Evolutionary conservation across 2,329 filamentous ascomycete species (phyloP), one percentile per base, ranked within the genome.

Genomic region (Venturia nashicola): DNA sequence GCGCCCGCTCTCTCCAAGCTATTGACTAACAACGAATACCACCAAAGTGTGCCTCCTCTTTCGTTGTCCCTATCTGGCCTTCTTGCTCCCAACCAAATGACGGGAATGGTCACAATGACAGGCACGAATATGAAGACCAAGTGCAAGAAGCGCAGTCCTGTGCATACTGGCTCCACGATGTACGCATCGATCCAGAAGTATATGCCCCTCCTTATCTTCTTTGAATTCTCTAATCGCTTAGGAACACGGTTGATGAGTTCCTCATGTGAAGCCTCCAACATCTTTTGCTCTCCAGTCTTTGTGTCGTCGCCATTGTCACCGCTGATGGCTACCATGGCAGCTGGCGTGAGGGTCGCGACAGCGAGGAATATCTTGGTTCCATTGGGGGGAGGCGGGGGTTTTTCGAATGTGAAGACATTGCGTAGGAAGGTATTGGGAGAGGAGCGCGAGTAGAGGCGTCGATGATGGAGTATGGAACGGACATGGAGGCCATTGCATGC

Each of bases 1-100:
- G 94, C 92, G 0, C 94, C 94, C 20, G 93, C 91, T 72, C 86
- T 82, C 76, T 99, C 93, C 94, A 99, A 97, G 36, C 88, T 83
- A 65, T 80, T 83, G 11, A 97, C 91, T 46, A 99, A 76, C 71
- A 96, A 94, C 3, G 80, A 80, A 77, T 97, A 99, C 94, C 94
- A 99, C 91, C 90, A 96, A 3, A 97, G 71, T 0, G 92, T 92
- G 0, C 94, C 93, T 6, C 78, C 81, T 67, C 90, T 82, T 76
- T 96, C 90, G 67, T 90, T 85, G 69, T 91, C 87, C 65, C 82
- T 83, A 42, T 85, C 78, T 2, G 82, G 77, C 60, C 84, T 78
- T 57, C 87, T 80, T 42, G 74, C 72, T 0, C 94, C 94, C 65
- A 96, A 66, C 88, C 90, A 97, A 65, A 96, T 86, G 0, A 80